Evolutionary conservation across 108 stramenopile genomes (phyloP).

Genomic region (Conticribra weissflogii): DNA sequence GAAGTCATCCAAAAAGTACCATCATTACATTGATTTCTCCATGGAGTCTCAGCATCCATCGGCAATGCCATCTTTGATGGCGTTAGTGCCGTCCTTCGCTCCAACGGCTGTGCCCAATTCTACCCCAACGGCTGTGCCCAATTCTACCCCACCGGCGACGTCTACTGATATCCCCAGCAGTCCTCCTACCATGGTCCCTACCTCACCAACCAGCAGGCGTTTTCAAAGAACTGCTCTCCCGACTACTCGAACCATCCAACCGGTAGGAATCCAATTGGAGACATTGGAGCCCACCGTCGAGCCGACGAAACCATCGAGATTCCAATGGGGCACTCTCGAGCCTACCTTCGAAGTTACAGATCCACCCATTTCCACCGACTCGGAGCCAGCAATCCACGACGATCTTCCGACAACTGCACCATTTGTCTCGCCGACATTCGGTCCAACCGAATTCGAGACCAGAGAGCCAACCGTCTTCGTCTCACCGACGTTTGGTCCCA

Average conservation of each 20-base stretch:
- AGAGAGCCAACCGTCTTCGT: not conserved
- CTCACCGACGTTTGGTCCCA: not conserved
- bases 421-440: not conserved
- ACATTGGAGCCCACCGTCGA: not conserved
- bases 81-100: no score
- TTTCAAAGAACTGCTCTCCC: not conserved
- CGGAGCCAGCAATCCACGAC: no score
- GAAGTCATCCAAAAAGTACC: no score
- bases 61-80: no score
- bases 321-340: not conserved
- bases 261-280: not conserved
- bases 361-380: not conserved
- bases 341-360: not conserved
- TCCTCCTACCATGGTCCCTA: not conserved
- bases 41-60: no score
- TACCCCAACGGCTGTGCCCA: no score
- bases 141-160: no score
- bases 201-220: not conserved
- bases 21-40: no score
- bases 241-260: not conserved
- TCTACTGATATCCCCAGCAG: not conserved
- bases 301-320: not conserved
- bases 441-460: not conserved
- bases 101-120: no score
- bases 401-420: not conserved